These are phyloP conservation scores for Leersia perrieri DNA, from an alignment of 176 grass and related monocot genomes.

Conservation along the genomic window DNA sequence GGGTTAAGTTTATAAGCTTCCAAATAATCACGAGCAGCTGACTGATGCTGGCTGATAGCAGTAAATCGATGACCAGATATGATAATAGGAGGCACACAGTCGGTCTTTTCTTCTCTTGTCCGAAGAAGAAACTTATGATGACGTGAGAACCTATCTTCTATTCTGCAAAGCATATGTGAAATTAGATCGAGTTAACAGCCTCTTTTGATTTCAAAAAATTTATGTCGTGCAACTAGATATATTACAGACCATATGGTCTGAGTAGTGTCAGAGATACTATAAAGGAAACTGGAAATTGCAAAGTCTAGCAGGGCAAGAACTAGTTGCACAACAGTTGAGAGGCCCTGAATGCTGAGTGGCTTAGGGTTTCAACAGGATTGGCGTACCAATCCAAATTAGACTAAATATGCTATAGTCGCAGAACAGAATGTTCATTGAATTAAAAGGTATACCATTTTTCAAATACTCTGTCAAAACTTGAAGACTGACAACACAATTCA, in stretches of 20 bases:
- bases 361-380: neutral
- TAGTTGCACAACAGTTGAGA: neutral
- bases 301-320: neutral
- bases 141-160: conserved; percentile 63
- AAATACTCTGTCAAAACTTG: neutral
- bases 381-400: neutral
- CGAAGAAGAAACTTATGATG: conserved; percentile 73
- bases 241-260: neutral
- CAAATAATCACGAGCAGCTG: conserved; percentile 81
- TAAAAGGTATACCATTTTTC: neutral
- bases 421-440: neutral
- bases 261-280: neutral
- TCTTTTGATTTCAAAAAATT: neutral
- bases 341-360: neutral
- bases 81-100: conserved; percentile 71
- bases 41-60: conserved; percentile 77
- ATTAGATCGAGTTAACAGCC: conserved; percentile 19
- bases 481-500: neutral
- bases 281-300: conserved; percentile 3
- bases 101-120: conserved; percentile 50
- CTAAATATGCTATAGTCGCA: neutral
- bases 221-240: neutral
- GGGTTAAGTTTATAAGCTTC: conserved; percentile 88
- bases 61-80: conserved; percentile 88
- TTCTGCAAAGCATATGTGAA: conserved; percentile 47